Percentiles rank a stretch among this genome's conserved stretches.
phyloP scores from a whole-genome alignment of 164 flowering plant genomes.

The Saururus chinensis region DNA sequence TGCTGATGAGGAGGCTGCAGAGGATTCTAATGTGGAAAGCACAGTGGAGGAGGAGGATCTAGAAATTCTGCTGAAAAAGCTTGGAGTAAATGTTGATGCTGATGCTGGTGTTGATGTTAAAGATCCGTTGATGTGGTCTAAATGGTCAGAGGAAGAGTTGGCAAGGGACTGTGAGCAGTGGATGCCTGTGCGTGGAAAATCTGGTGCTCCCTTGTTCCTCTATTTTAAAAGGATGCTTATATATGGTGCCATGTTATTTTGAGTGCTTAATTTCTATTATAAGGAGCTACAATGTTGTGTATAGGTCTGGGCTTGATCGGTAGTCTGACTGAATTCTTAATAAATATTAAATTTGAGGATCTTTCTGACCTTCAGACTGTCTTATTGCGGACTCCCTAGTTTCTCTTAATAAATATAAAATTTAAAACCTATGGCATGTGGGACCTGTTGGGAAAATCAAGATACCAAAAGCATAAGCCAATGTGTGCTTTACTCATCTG shows the following conservation, averaged over 20 bases:
- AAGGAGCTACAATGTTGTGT: too few relatives aligned
- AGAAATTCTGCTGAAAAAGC: conserved; percentile 58
- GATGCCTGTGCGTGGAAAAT: conserved; percentile 72
- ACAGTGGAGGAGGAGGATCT: conserved; percentile 40
- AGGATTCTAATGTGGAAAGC: conserved; percentile 33
- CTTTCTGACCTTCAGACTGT: too few relatives aligned
- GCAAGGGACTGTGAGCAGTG: conserved; percentile 61
- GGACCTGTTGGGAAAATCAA: too few relatives aligned
- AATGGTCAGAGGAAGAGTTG: conserved; percentile 80
- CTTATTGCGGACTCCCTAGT: too few relatives aligned
- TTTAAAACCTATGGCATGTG: too few relatives aligned
- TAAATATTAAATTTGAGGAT: too few relatives aligned
- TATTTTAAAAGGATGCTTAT: background rate
- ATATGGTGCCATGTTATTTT: background rate
- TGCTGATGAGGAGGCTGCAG: conserved; percentile 27
- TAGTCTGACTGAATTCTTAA: too few relatives aligned
- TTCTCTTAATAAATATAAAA: too few relatives aligned
- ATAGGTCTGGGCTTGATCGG: too few relatives aligned
- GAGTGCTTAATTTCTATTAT: too few relatives aligned
- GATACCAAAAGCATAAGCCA: too few relatives aligned
- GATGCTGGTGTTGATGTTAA: conserved; percentile 48
- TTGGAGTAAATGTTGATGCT: conserved; percentile 66
- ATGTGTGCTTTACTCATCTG: too few relatives aligned
- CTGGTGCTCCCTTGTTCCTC: conserved; percentile 30
- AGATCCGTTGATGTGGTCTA: conserved; percentile 62